Percentiles rank a stretch among this genome's conserved stretches.
Conservation (phyloP, 2,329 filamentous ascomycete genomes). For the Alternaria sp. region DNA sequence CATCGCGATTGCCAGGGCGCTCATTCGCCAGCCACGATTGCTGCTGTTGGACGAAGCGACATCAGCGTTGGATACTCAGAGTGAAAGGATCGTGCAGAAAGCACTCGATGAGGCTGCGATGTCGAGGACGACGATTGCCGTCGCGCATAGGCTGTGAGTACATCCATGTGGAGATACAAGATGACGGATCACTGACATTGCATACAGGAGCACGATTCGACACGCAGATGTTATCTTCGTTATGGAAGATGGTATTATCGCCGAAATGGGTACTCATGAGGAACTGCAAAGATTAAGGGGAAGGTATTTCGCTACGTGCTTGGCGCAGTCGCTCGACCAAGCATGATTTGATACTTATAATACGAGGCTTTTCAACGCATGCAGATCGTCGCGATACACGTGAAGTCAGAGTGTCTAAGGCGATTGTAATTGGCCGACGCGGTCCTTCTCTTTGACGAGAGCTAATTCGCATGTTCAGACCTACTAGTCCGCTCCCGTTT, state of each 20-base stretch:
- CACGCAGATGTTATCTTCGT: slow-evolving; percentile 51
- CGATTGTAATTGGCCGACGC: neutral
- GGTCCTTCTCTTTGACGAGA: neutral
- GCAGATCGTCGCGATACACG: neutral
- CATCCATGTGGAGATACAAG: neutral
- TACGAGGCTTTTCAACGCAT: neutral
- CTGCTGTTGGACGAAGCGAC: slow-evolving; percentile 68
- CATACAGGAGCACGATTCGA: slow-evolving; percentile 40
- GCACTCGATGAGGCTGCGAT: slow-evolving; percentile 62
- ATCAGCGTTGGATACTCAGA: neutral
- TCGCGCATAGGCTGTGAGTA: slow-evolving; percentile 58
- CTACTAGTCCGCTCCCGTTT: neutral
- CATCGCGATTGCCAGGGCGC: slow-evolving; percentile 73
- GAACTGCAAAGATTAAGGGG: slow-evolving; percentile 20
- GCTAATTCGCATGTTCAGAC: neutral
- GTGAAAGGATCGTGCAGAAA: slow-evolving; percentile 33
- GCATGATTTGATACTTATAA: neutral
- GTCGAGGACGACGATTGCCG: slow-evolving; percentile 48
- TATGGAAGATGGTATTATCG: slow-evolving; percentile 47
- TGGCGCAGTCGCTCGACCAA: neutral
- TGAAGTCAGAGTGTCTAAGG: neutral
- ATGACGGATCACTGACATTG: neutral
- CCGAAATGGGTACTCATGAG: slow-evolving; percentile 48
- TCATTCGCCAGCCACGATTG: slow-evolving; percentile 66
- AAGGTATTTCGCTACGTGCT: neutral